Evolutionary conservation across 345 rosid species (phyloP).

Genomic region (Ailanthus altissimus): DNA sequence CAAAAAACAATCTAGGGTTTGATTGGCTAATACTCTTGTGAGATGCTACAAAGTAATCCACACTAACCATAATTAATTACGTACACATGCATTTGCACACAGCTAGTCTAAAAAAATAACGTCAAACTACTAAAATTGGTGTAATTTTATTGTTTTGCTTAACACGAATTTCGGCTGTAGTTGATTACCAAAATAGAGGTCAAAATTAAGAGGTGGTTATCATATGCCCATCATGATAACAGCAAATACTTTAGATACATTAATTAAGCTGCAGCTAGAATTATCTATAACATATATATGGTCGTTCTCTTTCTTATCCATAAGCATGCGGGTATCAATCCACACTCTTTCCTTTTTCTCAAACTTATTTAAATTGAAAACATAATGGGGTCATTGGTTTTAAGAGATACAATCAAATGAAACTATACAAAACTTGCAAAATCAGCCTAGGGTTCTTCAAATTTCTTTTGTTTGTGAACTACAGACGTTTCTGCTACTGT

Average conservation of each 20-base stretch:
- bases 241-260: constrained; percentile 1
- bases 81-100: neutral
- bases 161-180: neutral
- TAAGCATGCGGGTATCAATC: neutral
- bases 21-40: too few species aligned
- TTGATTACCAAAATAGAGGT: neutral
- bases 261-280: neutral
- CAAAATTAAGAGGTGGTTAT: neutral
- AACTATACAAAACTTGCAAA: neutral
- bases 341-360: neutral
- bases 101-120: neutral
- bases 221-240: neutral
- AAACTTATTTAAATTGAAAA: neutral
- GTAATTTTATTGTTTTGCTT: neutral
- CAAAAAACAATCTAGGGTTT: too few species aligned
- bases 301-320: constrained; percentile 4
- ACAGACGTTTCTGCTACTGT: neutral
- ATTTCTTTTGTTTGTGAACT: neutral
- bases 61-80: neutral
- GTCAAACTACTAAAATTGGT: neutral
- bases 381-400: neutral
- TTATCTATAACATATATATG: neutral
- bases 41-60: too few species aligned
- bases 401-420: neutral
- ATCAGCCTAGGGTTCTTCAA: neutral